Evolutionary conservation across 306 rosid genomes (phyloP), one percentile per base, ranked within the genome.

Genomic region (Acacia crassicarpa): DNA sequence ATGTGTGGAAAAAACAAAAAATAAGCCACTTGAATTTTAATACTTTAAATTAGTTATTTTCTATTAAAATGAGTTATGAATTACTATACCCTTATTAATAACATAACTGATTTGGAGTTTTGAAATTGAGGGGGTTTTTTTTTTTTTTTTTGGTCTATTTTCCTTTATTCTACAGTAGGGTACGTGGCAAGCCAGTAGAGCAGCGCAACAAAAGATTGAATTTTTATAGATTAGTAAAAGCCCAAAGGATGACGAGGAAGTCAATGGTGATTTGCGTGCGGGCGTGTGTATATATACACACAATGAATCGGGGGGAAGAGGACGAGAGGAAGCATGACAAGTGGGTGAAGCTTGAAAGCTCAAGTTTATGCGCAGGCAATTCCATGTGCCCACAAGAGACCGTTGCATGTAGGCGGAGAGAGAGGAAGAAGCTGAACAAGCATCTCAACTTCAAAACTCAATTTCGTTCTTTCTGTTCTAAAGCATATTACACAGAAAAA

Each of bases 351-450:
- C 48, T 13, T 46, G 51, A 49, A 85, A 84, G 93, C 89, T 88
- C 98, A 86, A 93, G 97, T 89, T 86, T 38, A 91, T 80, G 94
- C 85, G 86, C 88, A 85, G 98, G 97, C 97, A 95, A 82, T 85
- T 89, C 90, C 98, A 92, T 92, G 97, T 93, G 99, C 88, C 81
- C 94, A 89, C 99, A 92, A 79, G 72, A 35, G 19, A 72, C 27
- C 73, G 11, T 8, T 13, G 63, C 65, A 48, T 66, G 13, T 54
- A 68, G 35, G 77, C 62, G 20, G 65, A n/a, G 46, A 66, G 53
- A 54, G 84, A 6, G 61, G 9, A 81, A 51, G 51, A 74, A 84
- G 70, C 53, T 67, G 13, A 78, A 61, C 4, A 72, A 78, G 53
- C 71, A 80, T 51, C 65, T 83, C 80, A 43, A 2, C 40, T 54